Evolutionary conservation across 2,329 filamentous ascomycete genomes (phyloP), one percentile per base, ranked within the genome.

Genomic region (Colletotrichum nymphaeae): DNA sequence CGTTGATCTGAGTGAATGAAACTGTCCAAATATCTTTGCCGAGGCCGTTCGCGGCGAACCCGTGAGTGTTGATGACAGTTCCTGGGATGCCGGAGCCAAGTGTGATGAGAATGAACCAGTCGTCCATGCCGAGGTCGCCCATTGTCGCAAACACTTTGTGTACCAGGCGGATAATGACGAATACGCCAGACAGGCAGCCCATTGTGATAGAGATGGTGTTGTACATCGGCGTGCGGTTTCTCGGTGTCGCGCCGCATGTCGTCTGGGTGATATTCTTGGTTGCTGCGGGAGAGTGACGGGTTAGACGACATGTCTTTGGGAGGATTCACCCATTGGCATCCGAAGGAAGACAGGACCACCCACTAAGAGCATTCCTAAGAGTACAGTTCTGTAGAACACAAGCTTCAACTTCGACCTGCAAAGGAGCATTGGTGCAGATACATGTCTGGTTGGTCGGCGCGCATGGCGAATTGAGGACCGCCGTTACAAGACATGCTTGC

Each of bases 11-110:
- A 0, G 81, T 77, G 0, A 81, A 78, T 0, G 80, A 72, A 5
- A 90, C 73, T 0, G 86, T 87, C 88, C 88, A 90, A 19, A 89
- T 81, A 60, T 90, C 88, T 22, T 77, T 82, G 7, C 88, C 87
- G 8, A 89, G 78, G 1, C 88, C 88, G 63, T 85, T 81, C 35
- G 80, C 76, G 0, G 76, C 77, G 3, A 80, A 75, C 9, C 81
- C 80, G n/a, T 80, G 69, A 0, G 80, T 76, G 70, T 80, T 78
- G 63, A 85, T 77, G 2, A 81, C 74, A 0, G 79, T 78, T 24
- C 75, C 79, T 0, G 81, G 80, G 0, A 83, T 74, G 2, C 79
- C 80, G 2, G 75, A 35, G 19, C 79, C 6, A 24, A 81, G 69
- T 2, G 80, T 77, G 8, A 78, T 28, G 7, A 81, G 70, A 19